A percentile compares a stretch with the other conserved stretches of the same genome.
phyloP scores from a whole-genome alignment of 2,329 filamentous ascomycete genomes.

The Ascomycota sp. region DNA sequence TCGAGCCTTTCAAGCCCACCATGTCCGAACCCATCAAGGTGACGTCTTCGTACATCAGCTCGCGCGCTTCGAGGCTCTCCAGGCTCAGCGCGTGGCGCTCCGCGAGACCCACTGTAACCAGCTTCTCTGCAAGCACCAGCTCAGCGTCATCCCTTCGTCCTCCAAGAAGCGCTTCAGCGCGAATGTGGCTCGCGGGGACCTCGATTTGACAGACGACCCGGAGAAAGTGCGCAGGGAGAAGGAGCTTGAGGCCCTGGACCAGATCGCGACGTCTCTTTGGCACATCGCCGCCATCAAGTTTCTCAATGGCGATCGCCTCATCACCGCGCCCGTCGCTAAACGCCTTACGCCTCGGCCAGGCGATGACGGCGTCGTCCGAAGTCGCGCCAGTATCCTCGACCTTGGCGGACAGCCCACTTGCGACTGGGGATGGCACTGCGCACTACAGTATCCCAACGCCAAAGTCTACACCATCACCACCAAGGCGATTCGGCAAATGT shows the following conservation, averaged over 20 bases:
- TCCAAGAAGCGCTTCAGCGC: constrained; percentile 48
- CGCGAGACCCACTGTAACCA: constrained; percentile 53
- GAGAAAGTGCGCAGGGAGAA: constrained; percentile 46
- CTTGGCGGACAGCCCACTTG: constrained; percentile 66
- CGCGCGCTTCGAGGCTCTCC: constrained; percentile 69
- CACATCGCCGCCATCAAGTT: constrained; percentile 37
- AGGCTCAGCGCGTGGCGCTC: constrained; percentile 58
- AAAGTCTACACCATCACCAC: constrained; percentile 76
- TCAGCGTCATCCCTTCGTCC: constrained; percentile 44
- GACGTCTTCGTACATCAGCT: constrained; percentile 74
- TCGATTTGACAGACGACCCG: constrained; percentile 37
- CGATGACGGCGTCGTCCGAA: constrained; percentile 20
- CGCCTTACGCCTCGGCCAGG: constrained; percentile 28
- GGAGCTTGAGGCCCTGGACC: constrained; percentile 57
- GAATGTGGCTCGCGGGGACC: constrained; percentile 53
- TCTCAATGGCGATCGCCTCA: constrained; percentile 40
- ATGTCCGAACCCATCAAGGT: constrained; percentile 37
- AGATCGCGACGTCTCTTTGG: constrained; percentile 40
- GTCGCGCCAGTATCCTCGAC: constrained; percentile 53
- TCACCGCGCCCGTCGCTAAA: constrained; percentile 40
- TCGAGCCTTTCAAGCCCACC: constrained; percentile 59
- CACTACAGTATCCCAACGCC: constrained; percentile 61
- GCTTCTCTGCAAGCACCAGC: constrained; percentile 65
- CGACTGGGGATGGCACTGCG: constrained; percentile 91
- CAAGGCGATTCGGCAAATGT: constrained; percentile 44